Percentiles rank a stretch among this genome's conserved stretches.
Conservation (phyloP, 495 filamentous ascomycete species). For the Podospora appendiculata region DNA sequence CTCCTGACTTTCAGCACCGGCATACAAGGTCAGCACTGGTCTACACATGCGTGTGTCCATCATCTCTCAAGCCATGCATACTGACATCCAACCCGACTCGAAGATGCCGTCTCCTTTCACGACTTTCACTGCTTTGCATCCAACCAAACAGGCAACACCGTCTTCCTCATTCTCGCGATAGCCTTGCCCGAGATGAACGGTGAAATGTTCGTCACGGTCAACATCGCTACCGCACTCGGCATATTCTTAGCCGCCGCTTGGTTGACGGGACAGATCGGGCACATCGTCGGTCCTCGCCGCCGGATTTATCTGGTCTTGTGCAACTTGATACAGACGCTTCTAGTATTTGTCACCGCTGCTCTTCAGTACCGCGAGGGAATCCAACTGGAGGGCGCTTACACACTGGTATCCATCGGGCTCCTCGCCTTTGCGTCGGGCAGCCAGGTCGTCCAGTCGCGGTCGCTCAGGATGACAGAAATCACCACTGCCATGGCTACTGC, state of each 20-base stretch:
- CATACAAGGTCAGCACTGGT: slow-evolving; percentile 20
- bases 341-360: slow-evolving; percentile 45
- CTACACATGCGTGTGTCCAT: background rate
- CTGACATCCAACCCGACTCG: background rate
- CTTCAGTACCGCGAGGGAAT: slow-evolving; percentile 36
- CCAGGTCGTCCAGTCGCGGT: slow-evolving; percentile 50
- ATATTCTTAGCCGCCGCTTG: slow-evolving; percentile 47
- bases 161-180: slow-evolving; percentile 48
- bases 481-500: slow-evolving; percentile 63
- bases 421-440: slow-evolving; percentile 50
- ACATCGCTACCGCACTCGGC: slow-evolving; percentile 46
- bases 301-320: slow-evolving; percentile 45
- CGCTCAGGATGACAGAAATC: slow-evolving; percentile 52
- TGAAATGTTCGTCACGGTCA: slow-evolving; percentile 39
- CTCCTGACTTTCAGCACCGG: slow-evolving; percentile 37
- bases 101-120: slow-evolving; percentile 52
- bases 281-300: slow-evolving; percentile 40
- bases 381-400: slow-evolving; percentile 21
- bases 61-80: background rate
- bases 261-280: slow-evolving; percentile 49
- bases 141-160: slow-evolving; percentile 59
- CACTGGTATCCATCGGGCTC: slow-evolving; percentile 38
- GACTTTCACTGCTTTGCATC: slow-evolving; percentile 59
- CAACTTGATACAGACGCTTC: slow-evolving; percentile 43
- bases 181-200: slow-evolving; percentile 40